A percentile compares a stretch with the other conserved stretches of the same genome.
Evolutionary conservation across 768 basidiomycete genomes (phyloP).

Genomic region (Leccinellum albellum): DNA sequence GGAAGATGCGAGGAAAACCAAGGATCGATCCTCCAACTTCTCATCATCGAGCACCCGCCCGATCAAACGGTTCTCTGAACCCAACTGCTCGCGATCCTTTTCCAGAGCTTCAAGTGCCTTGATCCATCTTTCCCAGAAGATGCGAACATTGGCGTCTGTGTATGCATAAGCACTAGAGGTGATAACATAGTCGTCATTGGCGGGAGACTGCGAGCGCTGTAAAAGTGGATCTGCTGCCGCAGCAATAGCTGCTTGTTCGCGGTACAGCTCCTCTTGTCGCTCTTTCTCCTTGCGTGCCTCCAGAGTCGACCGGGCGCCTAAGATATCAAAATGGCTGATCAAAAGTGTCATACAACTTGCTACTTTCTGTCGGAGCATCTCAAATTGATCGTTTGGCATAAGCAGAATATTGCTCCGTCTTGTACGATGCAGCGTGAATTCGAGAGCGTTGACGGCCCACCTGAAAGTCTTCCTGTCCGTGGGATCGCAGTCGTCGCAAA

Average conservation of each 20-base stretch:
- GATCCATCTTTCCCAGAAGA: slow-evolving; percentile 72
- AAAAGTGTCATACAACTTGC: slow-evolving; percentile 96
- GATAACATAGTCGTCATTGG: slow-evolving; percentile 33
- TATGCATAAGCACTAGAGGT: slow-evolving; percentile 37
- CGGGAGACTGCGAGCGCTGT: slow-evolving; percentile 36
- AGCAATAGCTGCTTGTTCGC: slow-evolving; percentile 50
- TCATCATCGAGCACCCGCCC: slow-evolving; percentile 94
- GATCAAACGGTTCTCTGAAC: slow-evolving; percentile 68
- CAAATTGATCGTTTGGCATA: slow-evolving; percentile 84
- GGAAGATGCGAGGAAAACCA: slow-evolving; percentile 94
- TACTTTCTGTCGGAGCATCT: slow-evolving; percentile 85
- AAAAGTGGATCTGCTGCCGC: slow-evolving; percentile 48
- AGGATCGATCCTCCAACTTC: slow-evolving; percentile 87
- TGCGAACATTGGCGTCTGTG: slow-evolving; percentile 60
- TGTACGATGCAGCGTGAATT: slow-evolving; percentile 87
- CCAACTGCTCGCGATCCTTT: slow-evolving; percentile 51
- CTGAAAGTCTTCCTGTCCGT: slow-evolving; percentile 94
- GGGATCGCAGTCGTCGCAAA: slow-evolving; percentile 96
- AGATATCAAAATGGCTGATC: slow-evolving; percentile 95
- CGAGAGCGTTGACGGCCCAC: slow-evolving; percentile 96
- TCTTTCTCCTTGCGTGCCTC: slow-evolving; percentile 92
- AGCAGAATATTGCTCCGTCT: slow-evolving; percentile 86
- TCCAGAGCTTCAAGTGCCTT: slow-evolving; percentile 64
- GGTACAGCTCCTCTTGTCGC: slow-evolving; percentile 59
- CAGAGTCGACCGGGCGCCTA: slow-evolving; percentile 84